Evolutionary conservation across 2,329 filamentous ascomycete genomes (phyloP).

Genomic region (Thielaviopsis ethacetica): DNA sequence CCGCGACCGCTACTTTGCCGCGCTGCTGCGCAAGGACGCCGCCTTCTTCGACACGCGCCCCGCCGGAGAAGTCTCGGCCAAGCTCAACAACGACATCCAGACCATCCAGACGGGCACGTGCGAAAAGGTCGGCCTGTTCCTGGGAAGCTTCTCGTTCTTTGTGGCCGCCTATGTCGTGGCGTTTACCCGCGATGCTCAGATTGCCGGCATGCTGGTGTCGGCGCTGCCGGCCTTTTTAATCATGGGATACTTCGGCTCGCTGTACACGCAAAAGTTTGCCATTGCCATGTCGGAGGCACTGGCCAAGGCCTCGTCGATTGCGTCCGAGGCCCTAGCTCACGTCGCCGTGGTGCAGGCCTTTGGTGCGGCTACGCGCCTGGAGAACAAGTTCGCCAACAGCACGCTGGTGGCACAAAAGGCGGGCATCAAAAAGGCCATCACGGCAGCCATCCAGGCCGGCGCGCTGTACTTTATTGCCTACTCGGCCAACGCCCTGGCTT

Average conservation of each 20-base stretch:
- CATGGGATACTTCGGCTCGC: conserved; percentile 38
- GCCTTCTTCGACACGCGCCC: conserved; percentile 47
- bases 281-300: conserved; percentile 34
- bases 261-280: conserved; percentile 35
- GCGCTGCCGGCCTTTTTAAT: conserved; percentile 46
- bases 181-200: conserved; percentile 44
- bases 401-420: conserved; percentile 32
- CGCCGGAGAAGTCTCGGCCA: conserved; percentile 44
- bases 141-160: conserved; percentile 48
- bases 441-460: conserved; percentile 41
- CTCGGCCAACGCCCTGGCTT: conserved; percentile 48
- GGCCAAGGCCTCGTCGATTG: conserved; percentile 43
- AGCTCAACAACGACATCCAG: conserved; percentile 49
- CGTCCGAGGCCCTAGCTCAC: conserved; percentile 43
- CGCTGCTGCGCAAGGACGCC: conserved; percentile 43
- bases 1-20: conserved; percentile 41
- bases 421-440: conserved; percentile 40
- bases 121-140: conserved; percentile 52
- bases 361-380: conserved; percentile 39
- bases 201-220: conserved; percentile 48
- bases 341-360: conserved; percentile 48
- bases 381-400: conserved; percentile 38
- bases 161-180: conserved; percentile 50
- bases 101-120: conserved; percentile 51
- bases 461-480: conserved; percentile 52